Conservation (phyloP, 257 asterid genomes). For the Petunia axillaris region DNA sequence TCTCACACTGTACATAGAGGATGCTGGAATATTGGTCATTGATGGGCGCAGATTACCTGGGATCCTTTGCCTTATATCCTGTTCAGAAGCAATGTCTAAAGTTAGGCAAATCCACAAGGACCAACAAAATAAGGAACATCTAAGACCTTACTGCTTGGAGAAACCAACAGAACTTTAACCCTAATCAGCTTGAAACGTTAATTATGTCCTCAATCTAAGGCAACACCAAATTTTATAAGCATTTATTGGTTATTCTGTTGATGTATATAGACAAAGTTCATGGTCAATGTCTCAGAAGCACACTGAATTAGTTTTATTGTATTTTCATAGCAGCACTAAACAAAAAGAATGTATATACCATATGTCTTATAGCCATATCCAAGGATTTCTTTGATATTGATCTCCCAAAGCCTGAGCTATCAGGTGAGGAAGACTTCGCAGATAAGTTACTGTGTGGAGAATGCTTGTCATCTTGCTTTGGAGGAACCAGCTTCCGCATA, state of each 20-base stretch:
- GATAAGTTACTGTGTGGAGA: conserved; percentile 86
- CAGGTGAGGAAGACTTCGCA: conserved; percentile 88
- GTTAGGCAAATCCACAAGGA: conserved; percentile 2
- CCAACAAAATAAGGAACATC: conserved; percentile 24
- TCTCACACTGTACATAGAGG: conserved; percentile 96
- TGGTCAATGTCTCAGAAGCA: too few relatives aligned
- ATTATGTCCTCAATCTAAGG: not conserved
- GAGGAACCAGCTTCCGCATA: conserved; percentile 94
- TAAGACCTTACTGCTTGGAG: not conserved
- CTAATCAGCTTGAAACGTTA: conserved; percentile 55
- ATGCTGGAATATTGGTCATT: conserved; percentile 88
- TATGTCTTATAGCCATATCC: conserved; percentile 98
- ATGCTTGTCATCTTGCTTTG: conserved; percentile 81
- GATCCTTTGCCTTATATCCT: conserved; percentile 88
- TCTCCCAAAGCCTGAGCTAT: conserved; percentile 92
- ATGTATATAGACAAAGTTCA: conserved; percentile 65
- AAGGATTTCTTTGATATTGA: conserved; percentile 92
- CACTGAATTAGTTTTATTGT: not conserved
- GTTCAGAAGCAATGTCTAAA: conserved; percentile 31
- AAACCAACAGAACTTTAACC: conserved; percentile 11
- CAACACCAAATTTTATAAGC: conserved; percentile 25
- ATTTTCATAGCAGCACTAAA: not conserved
- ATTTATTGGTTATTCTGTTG: conserved; percentile 28
- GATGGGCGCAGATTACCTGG: conserved; percentile 83
- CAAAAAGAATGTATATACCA: conserved; percentile 58